Evolutionary conservation across 805 yeast genomes (phyloP), one percentile per base, ranked within the genome.

Genomic region (Schwanniomyces sp.): DNA sequence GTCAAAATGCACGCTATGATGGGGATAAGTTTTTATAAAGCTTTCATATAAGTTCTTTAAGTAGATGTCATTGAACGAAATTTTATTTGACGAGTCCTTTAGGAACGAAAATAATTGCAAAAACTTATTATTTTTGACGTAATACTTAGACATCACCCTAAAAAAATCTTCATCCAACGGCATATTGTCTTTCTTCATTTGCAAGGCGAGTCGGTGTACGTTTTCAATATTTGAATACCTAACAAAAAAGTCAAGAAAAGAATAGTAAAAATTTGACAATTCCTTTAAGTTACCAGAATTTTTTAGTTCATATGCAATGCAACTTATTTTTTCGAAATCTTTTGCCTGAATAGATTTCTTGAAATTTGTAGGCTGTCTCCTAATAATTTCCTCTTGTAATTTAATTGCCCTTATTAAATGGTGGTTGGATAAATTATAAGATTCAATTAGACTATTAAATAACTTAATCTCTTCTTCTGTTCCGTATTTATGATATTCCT

Each of bases 1-100:
- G 12, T 54, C 53, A 36, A 69, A 69, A 3, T 52, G 52, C 8
- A 43, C 52, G 0, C 69, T 67, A 18, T 59, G 53, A 41, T 67
- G 59, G 1, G 76, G 75, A 44, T 67, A 72, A 0, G 69, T 56
- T 26, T 52, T 52, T 7, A 72, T 57, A 51, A 70, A 72, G 2
- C 69, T 52, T 11, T 67, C 62, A 44, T 60, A 69, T 6, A 67
- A 44, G 30, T 54, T 53, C 26, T 53, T 53, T n/a, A 67, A 47
- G 41, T 55, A 65, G 5, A 54, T 49, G 12, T 56, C 56, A 39
- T 62, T 58, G 45, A 63, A 67, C 11, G 40, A 47, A n/a, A 54
- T 51, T 40, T 49, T 48, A 27, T 41, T 48, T 17, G 50, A 53
- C 41, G 46, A 50, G 4, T 48, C 26, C 24, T 57, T 40, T 39